Evolutionary conservation across 2,329 filamentous ascomycete species (phyloP).

Genomic region (Cladosporium colombiae): DNA sequence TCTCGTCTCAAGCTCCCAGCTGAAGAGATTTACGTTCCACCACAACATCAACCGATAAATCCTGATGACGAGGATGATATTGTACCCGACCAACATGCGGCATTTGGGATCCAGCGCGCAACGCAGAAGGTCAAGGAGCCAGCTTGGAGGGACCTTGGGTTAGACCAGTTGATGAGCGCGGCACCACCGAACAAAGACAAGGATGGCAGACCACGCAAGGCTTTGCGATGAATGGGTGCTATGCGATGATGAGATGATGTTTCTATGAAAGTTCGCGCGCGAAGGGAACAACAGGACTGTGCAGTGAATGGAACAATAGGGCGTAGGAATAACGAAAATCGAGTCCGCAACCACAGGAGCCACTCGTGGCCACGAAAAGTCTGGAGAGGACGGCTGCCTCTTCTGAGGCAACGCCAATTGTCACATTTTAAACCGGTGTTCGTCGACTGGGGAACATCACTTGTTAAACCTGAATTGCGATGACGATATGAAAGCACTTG

Average conservation of each 20-base stretch:
- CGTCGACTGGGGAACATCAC: not conserved
- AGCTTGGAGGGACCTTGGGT: slow-evolving; percentile 76
- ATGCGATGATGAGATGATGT: not conserved
- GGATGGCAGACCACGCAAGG: slow-evolving; percentile 13
- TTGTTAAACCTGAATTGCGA: not conserved
- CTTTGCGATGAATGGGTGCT: slow-evolving; percentile 1
- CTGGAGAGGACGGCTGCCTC: not conserved
- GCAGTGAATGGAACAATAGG: not conserved
- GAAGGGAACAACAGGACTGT: not conserved
- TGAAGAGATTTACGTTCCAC: slow-evolving; percentile 81
- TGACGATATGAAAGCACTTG: not conserved
- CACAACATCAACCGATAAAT: slow-evolving; percentile 77
- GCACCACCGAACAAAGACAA: slow-evolving; percentile 49
- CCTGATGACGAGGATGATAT: slow-evolving; percentile 88
- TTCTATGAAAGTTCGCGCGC: not conserved
- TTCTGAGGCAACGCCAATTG: not conserved
- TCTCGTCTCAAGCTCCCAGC: slow-evolving; percentile 44
- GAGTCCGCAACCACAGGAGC: not conserved
- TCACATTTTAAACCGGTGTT: not conserved
- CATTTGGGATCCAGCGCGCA: slow-evolving; percentile 80
- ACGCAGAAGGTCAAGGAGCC: slow-evolving; percentile 71
- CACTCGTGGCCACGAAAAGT: not conserved
- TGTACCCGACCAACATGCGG: slow-evolving; percentile 83
- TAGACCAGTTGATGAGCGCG: slow-evolving; percentile 68
- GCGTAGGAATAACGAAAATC: not conserved